Percentiles rank a stretch among this genome's conserved stretches.
These are phyloP conservation scores for Solanum gracilifrons DNA, from an alignment of 257 asterid species.

Conservation along the genomic window DNA sequence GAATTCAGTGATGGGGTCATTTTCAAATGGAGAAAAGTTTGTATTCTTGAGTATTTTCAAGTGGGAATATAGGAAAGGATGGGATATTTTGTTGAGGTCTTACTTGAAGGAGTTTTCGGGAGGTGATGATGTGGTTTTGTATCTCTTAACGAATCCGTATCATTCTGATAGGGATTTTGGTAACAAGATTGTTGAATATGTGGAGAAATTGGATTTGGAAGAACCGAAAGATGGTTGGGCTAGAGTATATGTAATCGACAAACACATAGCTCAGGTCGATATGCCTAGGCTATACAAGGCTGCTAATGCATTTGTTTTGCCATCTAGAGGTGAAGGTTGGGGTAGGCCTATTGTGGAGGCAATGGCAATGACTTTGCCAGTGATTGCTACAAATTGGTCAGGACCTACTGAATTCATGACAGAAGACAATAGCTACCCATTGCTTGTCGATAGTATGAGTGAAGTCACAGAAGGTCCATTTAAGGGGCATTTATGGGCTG, in stretches of 20 bases:
- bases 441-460: constrained; percentile 47
- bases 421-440: constrained; percentile 57
- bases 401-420: constrained; percentile 80
- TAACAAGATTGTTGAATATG: constrained; percentile 49
- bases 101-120: constrained; percentile 53
- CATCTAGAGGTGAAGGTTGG: constrained; percentile 96
- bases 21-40: constrained; percentile 6
- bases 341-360: constrained; percentile 91
- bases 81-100: constrained; percentile 72
- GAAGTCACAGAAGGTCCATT: constrained; percentile 67
- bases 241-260: constrained; percentile 46
- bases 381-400: constrained; percentile 88
- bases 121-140: constrained; percentile 44
- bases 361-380: constrained; percentile 80
- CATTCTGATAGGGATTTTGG: constrained; percentile 56
- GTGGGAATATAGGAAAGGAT: constrained; percentile 85
- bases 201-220: constrained; percentile 35
- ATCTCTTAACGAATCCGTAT: constrained; percentile 55
- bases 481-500: constrained; percentile 79
- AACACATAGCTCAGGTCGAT: constrained; percentile 64
- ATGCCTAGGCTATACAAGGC: constrained; percentile 55
- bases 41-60: constrained; percentile 74
- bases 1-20: constrained; percentile 35
- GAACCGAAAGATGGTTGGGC: constrained; percentile 49
- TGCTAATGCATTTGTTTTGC: constrained; percentile 56